A percentile compares a stretch with the other conserved stretches of the same genome.
These are phyloP conservation scores for Schwanniomyces occidentalis DNA, from an alignment of 805 yeast species.

Conservation along the genomic window DNA sequence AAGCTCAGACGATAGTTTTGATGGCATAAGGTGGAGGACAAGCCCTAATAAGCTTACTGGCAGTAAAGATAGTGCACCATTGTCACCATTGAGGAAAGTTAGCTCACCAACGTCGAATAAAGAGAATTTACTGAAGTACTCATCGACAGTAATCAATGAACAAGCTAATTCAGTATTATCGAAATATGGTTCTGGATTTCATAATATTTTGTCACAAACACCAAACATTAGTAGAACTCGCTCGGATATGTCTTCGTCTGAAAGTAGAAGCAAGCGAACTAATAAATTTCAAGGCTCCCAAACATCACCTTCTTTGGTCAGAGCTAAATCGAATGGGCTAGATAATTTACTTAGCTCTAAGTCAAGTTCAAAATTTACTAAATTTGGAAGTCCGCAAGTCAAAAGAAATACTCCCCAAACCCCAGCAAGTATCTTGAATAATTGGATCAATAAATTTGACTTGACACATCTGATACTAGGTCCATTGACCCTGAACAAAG, in stretches of 20 bases:
- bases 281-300: slow-evolving; percentile 10
- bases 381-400: neutral
- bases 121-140: slow-evolving; percentile 6
- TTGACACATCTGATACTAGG: slow-evolving; percentile 14
- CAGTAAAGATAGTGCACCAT: slow-evolving; percentile 23
- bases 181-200: slow-evolving; percentile 43
- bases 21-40: slow-evolving; percentile 45
- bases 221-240: slow-evolving; percentile 36
- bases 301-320: slow-evolving; percentile 33
- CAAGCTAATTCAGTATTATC: slow-evolving; percentile 38
- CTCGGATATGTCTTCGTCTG: slow-evolving; percentile 27
- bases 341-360: slow-evolving; percentile 2
- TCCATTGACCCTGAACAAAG: too few relatives aligned
- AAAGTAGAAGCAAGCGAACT: slow-evolving; percentile 13
- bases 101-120: slow-evolving; percentile 10
- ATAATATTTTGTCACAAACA: slow-evolving; percentile 28
- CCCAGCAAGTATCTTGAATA: slow-evolving; percentile 11
- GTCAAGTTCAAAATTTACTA: neutral
- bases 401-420: neutral
- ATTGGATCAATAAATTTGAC: slow-evolving; percentile 35
- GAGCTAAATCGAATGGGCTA: slow-evolving; percentile 39
- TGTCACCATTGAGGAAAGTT: slow-evolving; percentile 44
- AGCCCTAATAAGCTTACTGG: slow-evolving; percentile 28
- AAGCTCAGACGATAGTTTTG: slow-evolving; percentile 45
- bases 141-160: slow-evolving; percentile 26